A percentile compares a stretch with the other conserved stretches of the same genome.
These are phyloP conservation scores for Bimuria novae-zelandiae DNA, from an alignment of 2,329 filamentous ascomycete species.

Conservation along the genomic window DNA sequence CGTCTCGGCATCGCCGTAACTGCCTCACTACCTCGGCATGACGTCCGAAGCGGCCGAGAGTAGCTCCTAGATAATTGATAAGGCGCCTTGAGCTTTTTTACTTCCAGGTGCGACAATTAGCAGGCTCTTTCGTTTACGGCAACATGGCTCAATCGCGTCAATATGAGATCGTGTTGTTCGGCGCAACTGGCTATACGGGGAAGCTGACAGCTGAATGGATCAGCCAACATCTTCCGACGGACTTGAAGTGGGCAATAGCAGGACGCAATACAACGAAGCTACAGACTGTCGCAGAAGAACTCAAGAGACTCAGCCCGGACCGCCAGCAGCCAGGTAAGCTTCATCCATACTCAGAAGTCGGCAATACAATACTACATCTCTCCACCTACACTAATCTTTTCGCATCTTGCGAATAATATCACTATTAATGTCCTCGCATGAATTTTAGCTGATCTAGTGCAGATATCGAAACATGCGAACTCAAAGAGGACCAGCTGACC, in stretches of 20 bases:
- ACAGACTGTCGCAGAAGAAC: conserved; percentile 66
- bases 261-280: conserved; percentile 82
- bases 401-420: neutral
- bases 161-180: conserved; percentile 70
- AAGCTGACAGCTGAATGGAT: conserved; percentile 77
- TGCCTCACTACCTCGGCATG: conserved; percentile 14
- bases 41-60: neutral
- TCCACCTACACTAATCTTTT: neutral
- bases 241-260: conserved; percentile 85
- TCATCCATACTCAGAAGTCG: no score
- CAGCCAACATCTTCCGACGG: conserved; percentile 68
- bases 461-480: conserved; percentile 47
- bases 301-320: conserved; percentile 70
- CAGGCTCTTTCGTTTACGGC: conserved; percentile 1
- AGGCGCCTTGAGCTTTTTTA: neutral
- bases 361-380: neutral
- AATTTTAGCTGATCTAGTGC: neutral
- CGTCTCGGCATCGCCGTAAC: neutral
- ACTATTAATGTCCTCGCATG: neutral
- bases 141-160: conserved; percentile 47
- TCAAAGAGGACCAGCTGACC: conserved; percentile 57
- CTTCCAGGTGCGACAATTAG: neutral
- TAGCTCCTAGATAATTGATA: neutral
- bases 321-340: conserved; percentile 68
- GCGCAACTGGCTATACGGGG: conserved; percentile 83